A percentile compares a stretch with the other conserved stretches of the same genome.
Evolutionary conservation across 2,329 filamentous ascomycete genomes (phyloP).

Genomic region (Pseudogymnoascus sp.): DNA sequence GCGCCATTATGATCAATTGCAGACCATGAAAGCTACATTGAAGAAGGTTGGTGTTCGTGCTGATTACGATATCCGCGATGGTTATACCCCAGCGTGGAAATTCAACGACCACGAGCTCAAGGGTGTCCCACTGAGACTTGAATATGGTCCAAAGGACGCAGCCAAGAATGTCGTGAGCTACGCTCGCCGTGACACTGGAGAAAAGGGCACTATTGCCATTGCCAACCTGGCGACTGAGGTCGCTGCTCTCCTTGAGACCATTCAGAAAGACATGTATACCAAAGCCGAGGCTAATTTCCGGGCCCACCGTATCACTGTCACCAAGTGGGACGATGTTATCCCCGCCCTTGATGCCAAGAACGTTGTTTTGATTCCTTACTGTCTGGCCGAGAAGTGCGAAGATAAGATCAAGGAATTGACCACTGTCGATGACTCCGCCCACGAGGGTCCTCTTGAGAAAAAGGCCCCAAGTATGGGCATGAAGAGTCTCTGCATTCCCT

Average conservation of each 20-base stretch:
- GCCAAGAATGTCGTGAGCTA: constrained; percentile 77
- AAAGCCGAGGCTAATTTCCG: constrained; percentile 70
- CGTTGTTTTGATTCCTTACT: constrained; percentile 85
- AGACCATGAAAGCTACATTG: constrained; percentile 60
- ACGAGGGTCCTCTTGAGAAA: constrained; percentile 24
- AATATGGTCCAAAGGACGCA: constrained; percentile 92
- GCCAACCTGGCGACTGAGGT: constrained; percentile 64
- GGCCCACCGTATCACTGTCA: constrained; percentile 71
- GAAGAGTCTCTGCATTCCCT: constrained; percentile 70
- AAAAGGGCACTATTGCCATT: constrained; percentile 74
- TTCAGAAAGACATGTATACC: constrained; percentile 73
- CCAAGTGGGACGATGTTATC: constrained; percentile 84
- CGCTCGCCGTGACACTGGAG: constrained; percentile 77
- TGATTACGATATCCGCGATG: constrained; percentile 77
- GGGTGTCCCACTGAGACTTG: constrained; percentile 85
- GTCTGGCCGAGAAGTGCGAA: constrained; percentile 72
- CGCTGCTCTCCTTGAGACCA: constrained; percentile 75
- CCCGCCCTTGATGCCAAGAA: constrained; percentile 89
- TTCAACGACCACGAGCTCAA: constrained; percentile 99
- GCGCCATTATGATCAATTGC: constrained; percentile 66
- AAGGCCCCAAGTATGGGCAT: constrained; percentile 67
- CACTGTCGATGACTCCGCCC: constrained; percentile 55
- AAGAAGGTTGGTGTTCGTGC: constrained; percentile 66
- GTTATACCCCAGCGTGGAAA: constrained; percentile 91
- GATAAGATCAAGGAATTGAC: constrained; percentile 92